phyloP scores from a whole-genome alignment of 306 rosid species.

The Vachellia collinsii region DNA sequence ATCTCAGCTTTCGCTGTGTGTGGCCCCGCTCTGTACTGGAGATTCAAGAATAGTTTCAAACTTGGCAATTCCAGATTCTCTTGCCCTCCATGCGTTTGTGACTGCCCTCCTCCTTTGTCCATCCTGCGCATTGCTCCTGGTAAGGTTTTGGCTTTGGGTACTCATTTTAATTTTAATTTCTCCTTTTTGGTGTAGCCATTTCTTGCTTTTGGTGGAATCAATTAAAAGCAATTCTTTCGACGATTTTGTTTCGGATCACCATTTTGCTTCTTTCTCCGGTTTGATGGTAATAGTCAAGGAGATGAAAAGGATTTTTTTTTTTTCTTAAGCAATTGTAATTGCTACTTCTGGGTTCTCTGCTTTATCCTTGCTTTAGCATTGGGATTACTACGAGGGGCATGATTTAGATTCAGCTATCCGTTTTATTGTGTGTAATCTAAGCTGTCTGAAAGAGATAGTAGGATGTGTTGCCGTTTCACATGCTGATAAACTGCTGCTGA shows the following conservation, averaged over 20 bases:
- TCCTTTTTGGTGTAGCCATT: background rate
- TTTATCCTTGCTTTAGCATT: background rate
- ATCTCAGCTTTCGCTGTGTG: conserved; percentile 83
- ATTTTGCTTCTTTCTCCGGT: background rate
- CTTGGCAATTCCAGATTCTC: conserved; percentile 55
- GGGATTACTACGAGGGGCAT: background rate
- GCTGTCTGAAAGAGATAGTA: background rate
- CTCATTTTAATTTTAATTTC: background rate
- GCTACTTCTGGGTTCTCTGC: background rate
- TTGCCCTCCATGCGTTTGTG: conserved; percentile 85
- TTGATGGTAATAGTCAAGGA: background rate
- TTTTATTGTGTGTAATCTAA: background rate
- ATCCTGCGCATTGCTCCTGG: conserved; percentile 92
- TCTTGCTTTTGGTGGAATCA: conserved; percentile 3
- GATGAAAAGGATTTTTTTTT: background rate
- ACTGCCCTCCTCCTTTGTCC: conserved; percentile 92
- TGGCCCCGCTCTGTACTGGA: conserved; percentile 91
- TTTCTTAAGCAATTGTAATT: background rate
- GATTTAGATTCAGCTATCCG: background rate
- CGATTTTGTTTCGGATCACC: background rate
- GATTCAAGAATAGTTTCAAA: conserved; percentile 64
- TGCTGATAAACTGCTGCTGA: background rate
- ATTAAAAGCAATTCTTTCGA: conserved; percentile 15
- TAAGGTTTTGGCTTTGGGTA: conserved; percentile 13
- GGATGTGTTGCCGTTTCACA: background rate